A percentile compares a stretch with the other conserved stretches of the same genome.
Evolutionary conservation across 345 rosid species (phyloP).

Genomic region (Raphanus sativus): DNA sequence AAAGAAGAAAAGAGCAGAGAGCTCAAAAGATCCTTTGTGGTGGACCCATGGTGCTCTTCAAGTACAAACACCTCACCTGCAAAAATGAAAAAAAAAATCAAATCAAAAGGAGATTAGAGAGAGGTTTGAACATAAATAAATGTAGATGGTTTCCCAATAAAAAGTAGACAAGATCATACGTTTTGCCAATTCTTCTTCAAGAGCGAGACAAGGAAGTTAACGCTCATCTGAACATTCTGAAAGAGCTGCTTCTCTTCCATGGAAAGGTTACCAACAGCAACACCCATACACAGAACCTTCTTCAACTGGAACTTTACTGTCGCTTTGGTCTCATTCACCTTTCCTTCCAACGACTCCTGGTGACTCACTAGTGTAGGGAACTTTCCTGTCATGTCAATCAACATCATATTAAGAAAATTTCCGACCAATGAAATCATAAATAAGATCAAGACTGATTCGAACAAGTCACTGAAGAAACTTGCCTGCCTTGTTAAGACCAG

Average conservation of each 20-base stretch:
- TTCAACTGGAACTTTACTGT: slow-evolving; percentile 68
- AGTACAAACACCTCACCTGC: slow-evolving; percentile 62
- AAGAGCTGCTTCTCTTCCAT: slow-evolving; percentile 77
- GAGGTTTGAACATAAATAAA: neutral
- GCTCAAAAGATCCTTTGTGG: slow-evolving; percentile 51
- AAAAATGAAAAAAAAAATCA: neutral
- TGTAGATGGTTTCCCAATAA: neutral
- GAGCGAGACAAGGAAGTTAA: slow-evolving; percentile 69
- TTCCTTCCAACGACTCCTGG: slow-evolving; percentile 58
- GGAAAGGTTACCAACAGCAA: slow-evolving; percentile 57
- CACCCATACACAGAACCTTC: slow-evolving; percentile 77
- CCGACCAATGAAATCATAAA: neutral
- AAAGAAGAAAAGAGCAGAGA: neutral
- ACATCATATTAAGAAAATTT: neutral
- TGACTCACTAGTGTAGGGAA: slow-evolving; percentile 63
- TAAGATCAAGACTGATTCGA: neutral
- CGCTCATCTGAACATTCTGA: slow-evolving; percentile 68
- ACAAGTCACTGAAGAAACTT: slow-evolving; percentile 10
- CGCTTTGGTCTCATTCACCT: slow-evolving; percentile 47
- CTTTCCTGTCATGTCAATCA: slow-evolving; percentile 46
- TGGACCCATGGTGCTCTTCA: slow-evolving; percentile 68
- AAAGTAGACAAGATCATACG: slow-evolving; percentile 27
- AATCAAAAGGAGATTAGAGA: neutral
- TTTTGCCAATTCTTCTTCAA: slow-evolving; percentile 75
- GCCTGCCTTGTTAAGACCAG: slow-evolving; percentile 34